A percentile compares a stretch with the other conserved stretches of the same genome.
These are phyloP conservation scores for Eimeria necatrix DNA, from an alignment of 169 alveolate species.

Conservation along the genomic window DNA sequence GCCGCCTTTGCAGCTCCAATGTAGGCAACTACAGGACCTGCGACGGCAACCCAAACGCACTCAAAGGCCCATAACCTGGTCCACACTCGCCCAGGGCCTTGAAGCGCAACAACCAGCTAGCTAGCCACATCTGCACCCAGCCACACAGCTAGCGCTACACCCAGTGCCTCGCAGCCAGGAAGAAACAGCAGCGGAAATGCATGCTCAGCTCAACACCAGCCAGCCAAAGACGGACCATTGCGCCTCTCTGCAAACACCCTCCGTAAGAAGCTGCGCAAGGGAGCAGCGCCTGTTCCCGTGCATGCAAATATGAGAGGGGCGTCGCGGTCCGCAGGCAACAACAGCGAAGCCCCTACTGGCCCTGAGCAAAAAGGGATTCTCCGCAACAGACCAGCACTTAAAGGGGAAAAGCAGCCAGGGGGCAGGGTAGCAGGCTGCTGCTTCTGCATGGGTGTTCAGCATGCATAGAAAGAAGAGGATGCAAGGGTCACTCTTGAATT, in stretches of 20 bases:
- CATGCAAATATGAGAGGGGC: conserved; percentile 50
- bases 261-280: conserved; percentile 57
- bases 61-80: background rate
- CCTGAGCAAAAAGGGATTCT: background rate
- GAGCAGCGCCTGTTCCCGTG: conserved; percentile 67
- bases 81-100: too few relatives aligned
- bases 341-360: conserved; percentile 57
- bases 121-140: too few relatives aligned
- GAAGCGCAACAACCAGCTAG: too few relatives aligned
- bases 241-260: conserved; percentile 17
- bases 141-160: too few relatives aligned
- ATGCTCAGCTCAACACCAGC: background rate
- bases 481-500: too few relatives aligned
- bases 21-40: conserved; percentile 65
- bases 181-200: background rate
- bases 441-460: too few relatives aligned
- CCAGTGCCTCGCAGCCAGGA: background rate
- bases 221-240: background rate
- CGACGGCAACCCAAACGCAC: background rate
- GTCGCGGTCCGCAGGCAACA: conserved; percentile 26
- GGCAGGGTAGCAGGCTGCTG: background rate
- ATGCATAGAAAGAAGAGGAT: background rate
- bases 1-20: conserved; percentile 56
- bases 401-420: background rate
- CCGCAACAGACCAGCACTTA: background rate